phyloP scores from a whole-genome alignment of 164 flowering plant species.

The Dillenia turbinata region DNA sequence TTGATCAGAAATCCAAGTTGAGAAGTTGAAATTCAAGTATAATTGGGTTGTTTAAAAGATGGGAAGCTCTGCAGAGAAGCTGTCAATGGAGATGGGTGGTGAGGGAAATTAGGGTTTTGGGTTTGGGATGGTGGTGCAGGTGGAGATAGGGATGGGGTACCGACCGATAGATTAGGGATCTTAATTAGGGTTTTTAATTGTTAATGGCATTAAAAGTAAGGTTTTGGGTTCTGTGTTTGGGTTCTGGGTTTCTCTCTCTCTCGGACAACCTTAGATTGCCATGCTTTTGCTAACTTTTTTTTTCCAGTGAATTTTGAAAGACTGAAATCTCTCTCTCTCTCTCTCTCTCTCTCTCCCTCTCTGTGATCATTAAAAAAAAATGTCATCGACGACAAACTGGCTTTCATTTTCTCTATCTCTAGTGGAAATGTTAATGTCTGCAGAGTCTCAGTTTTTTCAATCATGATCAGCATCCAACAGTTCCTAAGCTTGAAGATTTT shows the following conservation, averaged over 20 bases:
- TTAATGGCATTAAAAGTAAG: no score
- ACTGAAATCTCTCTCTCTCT: no score
- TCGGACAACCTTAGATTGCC: no score
- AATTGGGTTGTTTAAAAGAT: slow-evolving; percentile 30
- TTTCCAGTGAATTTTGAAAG: no score
- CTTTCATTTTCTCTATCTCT: slow-evolving; percentile 73
- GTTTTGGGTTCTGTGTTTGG: no score
- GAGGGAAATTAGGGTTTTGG: slow-evolving; percentile 28
- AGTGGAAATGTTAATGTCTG: slow-evolving; percentile 47
- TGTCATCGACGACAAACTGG: slow-evolving; percentile 70
- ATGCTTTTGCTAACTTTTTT: no score
- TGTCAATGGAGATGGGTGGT: slow-evolving; percentile 69
- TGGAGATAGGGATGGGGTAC: no score
- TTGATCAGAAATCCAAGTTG: slow-evolving; percentile 45
- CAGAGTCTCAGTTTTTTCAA: slow-evolving; percentile 26
- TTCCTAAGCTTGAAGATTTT: slow-evolving; percentile 76
- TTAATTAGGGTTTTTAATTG: no score
- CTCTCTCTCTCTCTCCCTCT: not conserved
- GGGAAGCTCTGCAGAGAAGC: slow-evolving; percentile 70
- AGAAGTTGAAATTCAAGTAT: slow-evolving; percentile 43
- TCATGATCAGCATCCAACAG: slow-evolving; percentile 26
- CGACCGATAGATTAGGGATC: no score
- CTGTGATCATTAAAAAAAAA: slow-evolving; percentile 12
- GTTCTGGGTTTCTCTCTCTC: no score
- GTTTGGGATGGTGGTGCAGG: no score